phyloP scores from a whole-genome alignment of 2,329 filamentous ascomycete genomes.

The Rutstroemia sp. region DNA sequence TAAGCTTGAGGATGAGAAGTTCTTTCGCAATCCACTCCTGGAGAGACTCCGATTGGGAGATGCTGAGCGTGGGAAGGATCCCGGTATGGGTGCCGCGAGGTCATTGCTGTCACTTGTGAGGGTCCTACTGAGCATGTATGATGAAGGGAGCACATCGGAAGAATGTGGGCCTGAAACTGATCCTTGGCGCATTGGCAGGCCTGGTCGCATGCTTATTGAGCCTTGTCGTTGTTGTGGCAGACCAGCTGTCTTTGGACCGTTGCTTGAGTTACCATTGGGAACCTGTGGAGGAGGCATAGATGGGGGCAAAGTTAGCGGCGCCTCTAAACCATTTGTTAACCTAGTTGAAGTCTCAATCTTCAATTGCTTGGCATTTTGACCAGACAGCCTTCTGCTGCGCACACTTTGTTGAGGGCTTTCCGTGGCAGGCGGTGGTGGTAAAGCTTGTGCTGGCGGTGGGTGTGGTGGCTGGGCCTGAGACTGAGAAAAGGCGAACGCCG shows the following conservation, averaged over 20 bases:
- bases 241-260: slow-evolving; percentile 25
- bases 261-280: slow-evolving; percentile 11
- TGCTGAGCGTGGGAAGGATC: slow-evolving; percentile 35
- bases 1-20: slow-evolving; percentile 63
- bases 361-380: slow-evolving; percentile 71
- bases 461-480: slow-evolving; percentile 26
- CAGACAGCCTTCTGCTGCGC: slow-evolving; percentile 70
- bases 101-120: slow-evolving; percentile 29
- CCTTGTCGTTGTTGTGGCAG: slow-evolving; percentile 17
- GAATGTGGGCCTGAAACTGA: slow-evolving; percentile 26
- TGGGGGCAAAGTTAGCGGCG: slow-evolving; percentile 18
- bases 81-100: slow-evolving; percentile 19
- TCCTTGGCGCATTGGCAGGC: slow-evolving; percentile 21
- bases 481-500: slow-evolving; percentile 23
- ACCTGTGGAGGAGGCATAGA: slow-evolving; percentile 23
- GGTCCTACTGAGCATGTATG: slow-evolving; percentile 25
- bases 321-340: slow-evolving; percentile 10
- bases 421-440: slow-evolving; percentile 37
- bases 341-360: slow-evolving; percentile 71
- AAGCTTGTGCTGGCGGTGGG: slow-evolving; percentile 32
- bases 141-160: slow-evolving; percentile 26
- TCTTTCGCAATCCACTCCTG: slow-evolving; percentile 47
- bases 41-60: slow-evolving; percentile 47
- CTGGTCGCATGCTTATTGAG: slow-evolving; percentile 12
- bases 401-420: slow-evolving; percentile 42